phyloP scores from a whole-genome alignment of 768 basidiomycete species.

The Chalciporus pseudorubinellus region DNA sequence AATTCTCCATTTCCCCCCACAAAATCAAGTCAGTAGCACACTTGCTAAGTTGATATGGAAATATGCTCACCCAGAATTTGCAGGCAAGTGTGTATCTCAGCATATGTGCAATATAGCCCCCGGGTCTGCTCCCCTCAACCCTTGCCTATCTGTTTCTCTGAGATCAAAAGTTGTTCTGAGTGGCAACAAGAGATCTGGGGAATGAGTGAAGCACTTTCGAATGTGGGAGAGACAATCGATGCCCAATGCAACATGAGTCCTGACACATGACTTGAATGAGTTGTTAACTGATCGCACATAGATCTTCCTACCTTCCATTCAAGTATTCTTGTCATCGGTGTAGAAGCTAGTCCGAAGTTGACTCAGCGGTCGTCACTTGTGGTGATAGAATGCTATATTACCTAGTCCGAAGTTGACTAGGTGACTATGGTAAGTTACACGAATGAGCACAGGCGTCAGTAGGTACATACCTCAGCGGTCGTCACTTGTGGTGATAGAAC shows the following conservation, averaged over 20 bases:
- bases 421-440: too few species aligned
- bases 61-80: constrained; percentile 3
- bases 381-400: too few species aligned
- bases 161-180: constrained; percentile 28
- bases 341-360: too few species aligned
- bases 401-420: too few species aligned
- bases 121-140: constrained; percentile 33
- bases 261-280: not conserved
- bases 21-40: constrained; percentile 19
- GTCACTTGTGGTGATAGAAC: too few species aligned
- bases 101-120: constrained; percentile 27
- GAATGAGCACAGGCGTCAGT: too few species aligned
- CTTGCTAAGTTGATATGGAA: not conserved
- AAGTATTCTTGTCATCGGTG: constrained; percentile 55
- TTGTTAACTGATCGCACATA: constrained; percentile 23
- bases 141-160: constrained; percentile 22
- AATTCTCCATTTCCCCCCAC: constrained; percentile 17
- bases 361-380: too few species aligned
- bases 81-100: constrained; percentile 24
- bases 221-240: constrained; percentile 6
- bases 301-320: constrained; percentile 61
- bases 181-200: constrained; percentile 35
- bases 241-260: constrained; percentile 33
- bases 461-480: too few species aligned
- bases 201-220: constrained; percentile 14